Base-by-base conservation (phyloP, 1,284 basidiomycete genomes). In the Ustilago shanxiensis region DNA sequence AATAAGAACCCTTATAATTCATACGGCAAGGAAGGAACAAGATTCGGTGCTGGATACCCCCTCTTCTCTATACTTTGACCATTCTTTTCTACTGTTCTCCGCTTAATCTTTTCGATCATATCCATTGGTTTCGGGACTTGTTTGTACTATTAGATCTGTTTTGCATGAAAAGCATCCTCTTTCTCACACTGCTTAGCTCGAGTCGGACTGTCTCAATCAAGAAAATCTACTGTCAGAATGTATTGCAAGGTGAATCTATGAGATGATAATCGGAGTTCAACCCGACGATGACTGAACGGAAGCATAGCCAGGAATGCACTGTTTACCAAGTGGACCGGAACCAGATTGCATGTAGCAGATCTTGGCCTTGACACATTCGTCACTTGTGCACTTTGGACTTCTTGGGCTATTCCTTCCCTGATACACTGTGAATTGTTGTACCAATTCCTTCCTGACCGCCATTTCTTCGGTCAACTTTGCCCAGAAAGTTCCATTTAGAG, bases 401-500 rank as follows among this genome's bases (percentile, higher is more conserved):
- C 89, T 85, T 7, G 75, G 70, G 8, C 91, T 91, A 63, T 89
- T 88, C 85, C 93, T 92, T 52, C 92, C 91, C 85, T 93, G 92
- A 79, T 91, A 89, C 0, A 88, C 89, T 69, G 90, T 92, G 87
- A 93, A 93, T 24, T 87, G 88, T 89, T 92, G 74, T 3, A 93
- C 89, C 6, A 93, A 87, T 26, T 89, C 88, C 1, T 89, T 83
- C 72, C 93, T 88, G 4, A 85, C 83, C 74, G 89, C 88, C 92
- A 93, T 93, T 56, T 86, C 87, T 87, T 93, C 92, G 3, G 93
- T 93, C 45, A 93, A 90, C 28, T 87, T 89, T 79, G 93, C 92
- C 92, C 92, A 94, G 90, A 92, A 94, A 6, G 93, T 93, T 18
- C 91, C 92, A 78, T 94, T 94, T 64, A 94, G 86, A 0, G 93